These are phyloP conservation scores for Candida tetrigidarum DNA, from an alignment of 1,139 yeast genomes.

Conservation along the genomic window DNA sequence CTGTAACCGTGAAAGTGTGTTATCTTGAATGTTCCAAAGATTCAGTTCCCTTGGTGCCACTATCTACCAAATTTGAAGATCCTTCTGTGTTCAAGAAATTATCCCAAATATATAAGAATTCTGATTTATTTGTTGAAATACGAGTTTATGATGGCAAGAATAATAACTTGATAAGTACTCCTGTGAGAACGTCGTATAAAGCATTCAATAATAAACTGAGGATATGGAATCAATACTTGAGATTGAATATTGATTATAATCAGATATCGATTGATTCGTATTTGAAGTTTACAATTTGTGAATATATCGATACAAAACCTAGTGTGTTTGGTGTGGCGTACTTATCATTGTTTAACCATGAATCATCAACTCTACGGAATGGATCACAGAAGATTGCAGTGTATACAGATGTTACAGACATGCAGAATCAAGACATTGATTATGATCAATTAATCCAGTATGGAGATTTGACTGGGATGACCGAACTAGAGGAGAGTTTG, in stretches of 20 bases:
- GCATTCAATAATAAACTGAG: slow-evolving; percentile 53
- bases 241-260: slow-evolving; percentile 69
- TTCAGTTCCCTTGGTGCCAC: slow-evolving; percentile 39
- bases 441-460: slow-evolving; percentile 21
- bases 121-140: slow-evolving; percentile 67
- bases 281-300: slow-evolving; percentile 68
- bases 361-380: slow-evolving; percentile 32
- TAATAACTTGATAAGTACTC: slow-evolving; percentile 65
- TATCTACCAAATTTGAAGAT: slow-evolving; percentile 57
- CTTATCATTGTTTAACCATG: slow-evolving; percentile 58
- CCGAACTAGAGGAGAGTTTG: slow-evolving; percentile 54
- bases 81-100: slow-evolving; percentile 55
- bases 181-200: slow-evolving; percentile 68
- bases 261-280: slow-evolving; percentile 69
- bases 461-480: slow-evolving; percentile 27
- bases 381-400: slow-evolving; percentile 46
- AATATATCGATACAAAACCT: slow-evolving; percentile 56
- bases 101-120: slow-evolving; percentile 53
- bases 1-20: slow-evolving; percentile 44
- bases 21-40: slow-evolving; percentile 29
- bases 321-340: slow-evolving; percentile 62
- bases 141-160: slow-evolving; percentile 60
- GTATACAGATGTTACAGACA: slow-evolving; percentile 11
- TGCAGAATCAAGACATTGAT: not conserved
- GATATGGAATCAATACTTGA: slow-evolving; percentile 61